Evolutionary conservation across 2,329 filamentous ascomycete genomes (phyloP).

Genomic region (Helminthosporium solani): DNA sequence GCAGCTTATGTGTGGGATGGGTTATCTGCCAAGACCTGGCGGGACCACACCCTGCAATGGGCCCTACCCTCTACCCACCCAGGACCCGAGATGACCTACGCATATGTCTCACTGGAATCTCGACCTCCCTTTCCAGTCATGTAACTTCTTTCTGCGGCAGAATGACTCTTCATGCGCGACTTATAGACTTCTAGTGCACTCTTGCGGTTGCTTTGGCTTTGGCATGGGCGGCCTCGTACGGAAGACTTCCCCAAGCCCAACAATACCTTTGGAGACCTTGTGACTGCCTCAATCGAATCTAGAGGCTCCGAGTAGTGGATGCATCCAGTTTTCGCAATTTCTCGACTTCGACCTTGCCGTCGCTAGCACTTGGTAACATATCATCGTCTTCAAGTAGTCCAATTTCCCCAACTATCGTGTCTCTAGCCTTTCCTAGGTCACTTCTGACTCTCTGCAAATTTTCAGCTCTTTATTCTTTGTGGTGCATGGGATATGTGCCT

Average conservation of each 20-base stretch:
- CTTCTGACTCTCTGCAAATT: background rate
- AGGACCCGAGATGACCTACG: constrained; percentile 7
- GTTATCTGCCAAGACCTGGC: constrained; percentile 17
- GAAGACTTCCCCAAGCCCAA: constrained; percentile 6
- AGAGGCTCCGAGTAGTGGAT: constrained; percentile 5
- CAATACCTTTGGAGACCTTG: background rate
- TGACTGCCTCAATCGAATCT: background rate
- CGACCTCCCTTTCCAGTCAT: background rate
- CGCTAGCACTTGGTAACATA: background rate
- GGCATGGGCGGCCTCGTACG: constrained; percentile 19
- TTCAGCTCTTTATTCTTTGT: background rate
- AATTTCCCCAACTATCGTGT: background rate
- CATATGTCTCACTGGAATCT: constrained; percentile 6
- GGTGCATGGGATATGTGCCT: constrained; percentile 2
- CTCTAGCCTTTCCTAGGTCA: background rate
- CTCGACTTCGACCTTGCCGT: constrained; percentile 7
- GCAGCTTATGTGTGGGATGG: constrained; percentile 14
- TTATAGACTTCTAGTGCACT: constrained; percentile 9
- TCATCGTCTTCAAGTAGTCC: background rate
- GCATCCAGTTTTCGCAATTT: constrained; percentile 14
- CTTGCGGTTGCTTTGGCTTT: constrained; percentile 6
- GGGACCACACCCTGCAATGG: constrained; percentile 11
- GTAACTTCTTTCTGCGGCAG: background rate
- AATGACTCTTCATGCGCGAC: constrained; percentile 5
- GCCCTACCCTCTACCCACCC: constrained; percentile 6